Evolutionary conservation across 2,329 filamentous ascomycete species (phyloP), one percentile per base, ranked within the genome.

Genomic region (Huntiella moniliformis): DNA sequence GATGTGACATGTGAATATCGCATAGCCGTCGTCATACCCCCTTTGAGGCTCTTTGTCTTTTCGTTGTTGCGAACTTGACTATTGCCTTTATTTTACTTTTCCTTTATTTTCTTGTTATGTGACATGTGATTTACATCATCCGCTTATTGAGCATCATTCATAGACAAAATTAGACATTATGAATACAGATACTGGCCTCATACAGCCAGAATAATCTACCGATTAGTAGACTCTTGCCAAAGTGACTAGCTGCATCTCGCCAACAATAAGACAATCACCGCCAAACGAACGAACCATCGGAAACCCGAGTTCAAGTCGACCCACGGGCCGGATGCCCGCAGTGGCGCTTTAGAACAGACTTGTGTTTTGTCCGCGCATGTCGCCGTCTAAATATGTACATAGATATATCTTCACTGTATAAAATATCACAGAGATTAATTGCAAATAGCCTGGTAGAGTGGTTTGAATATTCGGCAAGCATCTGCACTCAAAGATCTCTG

Each of bases 401-500:
- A 40, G 6, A 46, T 31, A 17, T 17, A 28, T 35, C n/a, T 46
- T 38, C 15, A 11, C 11, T 33, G n/a, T 13, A 38, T 28, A 38
- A 18, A n/a, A 49, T 49, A 42, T 49, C 47, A 49, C 47, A 37
- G 47, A 49, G 37, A 49, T 49, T 43, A 49, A 49, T 49, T 49
- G 47, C 47, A 49, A 44, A 35, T 46, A 35, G 43, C 47, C 46
- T 28, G 22, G 22, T 28, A 28, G 22, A 28, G 22, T 40, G 43
- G 43, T 43, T 28, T 22, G 38, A 37, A 49, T 7, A 28, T 28
- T 15, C 22, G 47, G 38, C 47, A 49, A 49, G 47, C 6, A 42
- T 44, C 47, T 49, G 47, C 47, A 49, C 47, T 49, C 47, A 49
- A 49, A 49, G 43, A 49, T 49, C 41, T 39, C 47, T 49, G 47